phyloP scores from a whole-genome alignment of 2,329 filamentous ascomycete species.

The Sporothrix pseudoabietina region DNA sequence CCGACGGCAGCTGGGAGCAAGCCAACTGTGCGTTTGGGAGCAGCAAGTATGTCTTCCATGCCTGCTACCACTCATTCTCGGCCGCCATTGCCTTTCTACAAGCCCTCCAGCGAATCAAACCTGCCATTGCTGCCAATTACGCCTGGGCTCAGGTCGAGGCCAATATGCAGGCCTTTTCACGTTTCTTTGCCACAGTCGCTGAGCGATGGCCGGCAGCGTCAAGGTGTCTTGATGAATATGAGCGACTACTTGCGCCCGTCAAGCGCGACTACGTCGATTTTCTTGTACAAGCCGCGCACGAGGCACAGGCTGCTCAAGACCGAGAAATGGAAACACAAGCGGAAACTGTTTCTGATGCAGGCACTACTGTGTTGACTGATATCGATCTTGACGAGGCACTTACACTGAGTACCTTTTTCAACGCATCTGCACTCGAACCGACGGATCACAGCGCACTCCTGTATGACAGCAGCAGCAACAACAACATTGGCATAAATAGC shows the following conservation, averaged over 20 bases:
- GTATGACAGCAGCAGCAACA: not conserved
- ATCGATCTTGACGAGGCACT: conserved; percentile 26
- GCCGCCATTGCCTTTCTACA: conserved; percentile 27
- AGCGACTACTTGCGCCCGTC: conserved; percentile 24
- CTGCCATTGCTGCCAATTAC: conserved; percentile 24
- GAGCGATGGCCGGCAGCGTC: conserved; percentile 28
- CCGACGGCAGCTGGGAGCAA: conserved; percentile 29
- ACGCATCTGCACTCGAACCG: conserved; percentile 12
- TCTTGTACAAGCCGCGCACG: conserved; percentile 15
- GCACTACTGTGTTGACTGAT: not conserved
- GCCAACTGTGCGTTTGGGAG: conserved; percentile 25
- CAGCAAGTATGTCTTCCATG: conserved; percentile 28
- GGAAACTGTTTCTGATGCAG: not conserved
- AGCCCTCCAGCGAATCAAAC: conserved; percentile 24
- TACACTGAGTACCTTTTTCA: conserved; percentile 15
- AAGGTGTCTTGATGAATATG: conserved; percentile 25
- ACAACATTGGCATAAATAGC: not conserved
- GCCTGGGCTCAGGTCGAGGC: conserved; percentile 24
- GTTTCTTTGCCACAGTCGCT: conserved; percentile 25
- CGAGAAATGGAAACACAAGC: not conserved
- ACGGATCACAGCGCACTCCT: not conserved
- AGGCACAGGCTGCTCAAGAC: conserved; percentile 7
- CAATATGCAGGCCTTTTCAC: conserved; percentile 25
- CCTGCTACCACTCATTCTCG: conserved; percentile 28
- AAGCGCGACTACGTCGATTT: conserved; percentile 18